Base-by-base conservation (phyloP, 257 asterid genomes). In the Scutellaria barbata region DNA sequence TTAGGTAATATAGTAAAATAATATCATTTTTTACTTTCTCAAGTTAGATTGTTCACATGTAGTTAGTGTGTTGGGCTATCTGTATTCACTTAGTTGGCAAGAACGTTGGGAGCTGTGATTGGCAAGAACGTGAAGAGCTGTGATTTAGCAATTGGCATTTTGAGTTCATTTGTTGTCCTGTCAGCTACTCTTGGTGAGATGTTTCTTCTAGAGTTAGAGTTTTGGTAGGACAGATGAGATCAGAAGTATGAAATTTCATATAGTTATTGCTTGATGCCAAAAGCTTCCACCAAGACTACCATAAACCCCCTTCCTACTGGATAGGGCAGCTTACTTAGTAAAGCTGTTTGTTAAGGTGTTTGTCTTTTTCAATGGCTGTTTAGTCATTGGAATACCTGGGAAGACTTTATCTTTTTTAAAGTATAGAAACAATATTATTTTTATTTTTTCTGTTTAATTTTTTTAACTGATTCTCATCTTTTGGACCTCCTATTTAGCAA, bases 371-470 rank as follows among this genome's bases (percentile, higher is more conserved):
- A 63, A 18, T 63, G 43, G 66, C 50, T 14, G 13, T 7, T 14
- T 39, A 40, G 51, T 64, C 54, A 63, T 63, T 63, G 59, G 33
- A 41, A 66, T 51, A 51, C 53, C 22, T 9, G 42, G 63, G 53
- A 30, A 18, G 25, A 68, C 46, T 37, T 35, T 10, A 10, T 30
- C 18, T 8, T 35, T 50, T 39, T 14, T 1, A 18, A 53, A 53
- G 10, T 11, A 42, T 11, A 42, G 72, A 18, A 2, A 53, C 22
- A 40, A 18, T 20, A 39, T 8, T 39, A 60, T 62, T 62, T 14
- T 40, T 14, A 30, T 22, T n/a, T 6, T 42, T 43, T 22, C 25
- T 42, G 14, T n/a, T 1, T 50, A 46, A 3, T 13, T 57, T 22
- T 22, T 22, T 22, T 22, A 22, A 22, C 25, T 22, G 25, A 22